Evolutionary conservation across 1,284 basidiomycete species (phyloP).

Genomic region (Marasmius tenuissimus): DNA sequence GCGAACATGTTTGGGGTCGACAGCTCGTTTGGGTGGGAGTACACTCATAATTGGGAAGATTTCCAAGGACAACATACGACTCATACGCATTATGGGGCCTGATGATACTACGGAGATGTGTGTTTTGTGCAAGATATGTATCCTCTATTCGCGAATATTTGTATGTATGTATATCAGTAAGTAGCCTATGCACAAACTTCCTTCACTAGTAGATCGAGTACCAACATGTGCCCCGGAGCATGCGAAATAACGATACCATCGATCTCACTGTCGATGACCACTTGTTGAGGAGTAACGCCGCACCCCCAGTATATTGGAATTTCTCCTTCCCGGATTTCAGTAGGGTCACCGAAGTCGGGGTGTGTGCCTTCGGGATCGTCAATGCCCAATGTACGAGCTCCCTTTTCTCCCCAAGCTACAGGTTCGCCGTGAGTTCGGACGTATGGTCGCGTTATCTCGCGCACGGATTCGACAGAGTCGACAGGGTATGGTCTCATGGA

Average conservation of each 20-base stretch:
- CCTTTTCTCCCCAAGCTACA: neutral
- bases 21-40: neutral
- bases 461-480: neutral
- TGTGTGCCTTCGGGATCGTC: neutral
- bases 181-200: neutral
- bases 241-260: neutral
- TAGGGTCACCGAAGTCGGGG: neutral
- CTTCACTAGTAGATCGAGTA: neutral
- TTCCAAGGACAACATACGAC: neutral
- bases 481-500: neutral
- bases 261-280: neutral
- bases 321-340: neutral
- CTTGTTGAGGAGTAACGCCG: constrained; percentile 1
- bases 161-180: neutral
- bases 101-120: neutral
- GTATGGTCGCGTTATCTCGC: neutral
- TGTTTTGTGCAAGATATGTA: neutral
- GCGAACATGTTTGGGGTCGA: neutral
- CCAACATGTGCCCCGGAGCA: neutral
- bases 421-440: neutral
- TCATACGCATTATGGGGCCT: too few relatives aligned
- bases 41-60: neutral
- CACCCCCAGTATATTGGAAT: constrained; percentile 1
- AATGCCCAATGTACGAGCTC: neutral
- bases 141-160: neutral